These are phyloP conservation scores for Pichia sp. DNA, from an alignment of 1,139 yeast genomes.

Conservation along the genomic window DNA sequence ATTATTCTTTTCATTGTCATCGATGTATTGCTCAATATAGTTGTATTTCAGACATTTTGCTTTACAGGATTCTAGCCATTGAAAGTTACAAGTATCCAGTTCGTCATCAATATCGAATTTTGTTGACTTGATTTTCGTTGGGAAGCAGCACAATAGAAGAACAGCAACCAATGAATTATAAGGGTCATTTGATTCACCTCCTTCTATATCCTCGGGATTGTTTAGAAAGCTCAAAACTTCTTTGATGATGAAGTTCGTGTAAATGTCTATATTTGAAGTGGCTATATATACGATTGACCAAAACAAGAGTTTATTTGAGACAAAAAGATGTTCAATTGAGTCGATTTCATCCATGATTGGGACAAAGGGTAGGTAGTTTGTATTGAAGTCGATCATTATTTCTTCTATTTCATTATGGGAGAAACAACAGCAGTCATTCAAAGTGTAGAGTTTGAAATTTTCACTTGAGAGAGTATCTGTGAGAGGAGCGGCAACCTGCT, in stretches of 20 bases:
- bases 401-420: conserved; percentile 10
- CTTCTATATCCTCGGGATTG: conserved; percentile 2
- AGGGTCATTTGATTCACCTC: not conserved
- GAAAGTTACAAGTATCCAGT: conserved; percentile 21
- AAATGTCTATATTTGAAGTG: conserved; percentile 20
- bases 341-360: conserved; percentile 24
- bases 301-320: conserved; percentile 23
- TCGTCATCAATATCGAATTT: conserved; percentile 14
- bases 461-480: not conserved
- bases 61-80: conserved; percentile 25
- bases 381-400: conserved; percentile 21
- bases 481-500: not conserved
- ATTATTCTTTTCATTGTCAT: conserved; percentile 16
- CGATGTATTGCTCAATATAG: conserved; percentile 16
- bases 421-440: conserved; percentile 11
- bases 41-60: conserved; percentile 22
- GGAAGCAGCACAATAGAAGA: conserved; percentile 26
- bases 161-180: conserved; percentile 21
- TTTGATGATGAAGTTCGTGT: conserved; percentile 14
- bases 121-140: conserved; percentile 17
- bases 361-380: conserved; percentile 17
- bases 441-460: not conserved
- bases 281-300: conserved; percentile 29
- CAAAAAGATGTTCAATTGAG: conserved; percentile 23
- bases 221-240: conserved; percentile 8